Evolutionary conservation across 495 filamentous ascomycete species (phyloP), one percentile per base, ranked within the genome.

Genomic region (Daldinia caldariorum): DNA sequence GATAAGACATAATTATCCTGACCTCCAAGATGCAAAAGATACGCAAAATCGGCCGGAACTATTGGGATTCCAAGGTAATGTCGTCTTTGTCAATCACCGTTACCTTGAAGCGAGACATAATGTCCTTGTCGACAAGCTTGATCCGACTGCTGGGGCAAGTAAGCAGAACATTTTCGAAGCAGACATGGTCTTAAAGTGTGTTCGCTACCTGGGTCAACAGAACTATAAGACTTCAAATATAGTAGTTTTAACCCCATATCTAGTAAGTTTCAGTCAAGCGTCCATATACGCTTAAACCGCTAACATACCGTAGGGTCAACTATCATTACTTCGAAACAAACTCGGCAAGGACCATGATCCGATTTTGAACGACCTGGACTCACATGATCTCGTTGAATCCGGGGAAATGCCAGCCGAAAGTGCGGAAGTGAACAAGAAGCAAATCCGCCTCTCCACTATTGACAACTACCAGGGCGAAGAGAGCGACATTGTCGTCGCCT

Each of bases 401-500:
- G 91, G 91, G 0, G 63, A 92, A 0, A 29, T 93, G 8, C 79
- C 84, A n/a, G 66, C 83, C 1, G 84, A 85, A 0, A 85, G 81
- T 43, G 85, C 88, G 0, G 78, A 84, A 3, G 64, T 85, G 1
- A 66, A 79, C 7, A 89, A 88, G 69, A 79, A 79, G 29, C 79
- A 77, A 0, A 78, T 93, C 20, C 77, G 83, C 3, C 79, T 93
- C 0, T 90, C 91, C 0, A 92, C 91, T 0, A 89, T 94, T 35
- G 89, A 94, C 71, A 94, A 94, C 61, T 94, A 90, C 64, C 92
- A 94, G 75, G 92, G 92, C 3, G 91, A 94, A 68, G 91, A 94
- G 63, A 90, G 87, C 54, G 86, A 93, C 6, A 90, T 93, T 29
- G 90, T 94, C 1, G 82, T 94, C 37, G 88, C 78, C 0, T 87